Base-by-base conservation (phyloP, 768 basidiomycete genomes). In the Naganishia vishniacii region DNA sequence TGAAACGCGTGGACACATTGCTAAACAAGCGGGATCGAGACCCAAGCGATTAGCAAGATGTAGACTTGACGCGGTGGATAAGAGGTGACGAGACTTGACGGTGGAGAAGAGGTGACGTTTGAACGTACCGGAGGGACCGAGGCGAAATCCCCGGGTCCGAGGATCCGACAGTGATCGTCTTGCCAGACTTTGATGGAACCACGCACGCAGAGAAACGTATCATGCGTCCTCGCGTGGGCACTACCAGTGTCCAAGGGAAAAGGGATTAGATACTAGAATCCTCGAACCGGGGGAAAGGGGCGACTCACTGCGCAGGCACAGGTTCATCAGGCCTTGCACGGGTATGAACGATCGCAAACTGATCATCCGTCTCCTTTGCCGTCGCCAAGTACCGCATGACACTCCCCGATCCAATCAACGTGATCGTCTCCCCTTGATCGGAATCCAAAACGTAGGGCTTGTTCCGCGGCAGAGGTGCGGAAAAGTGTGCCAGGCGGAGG, bases 261-360 rank as follows among this genome's bases (percentile, higher is more conserved):
- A n/a, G n/a, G n/a, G n/a, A n/a, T n/a, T n/a, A n/a, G n/a, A n/a
- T n/a, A n/a, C n/a, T n/a, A n/a, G n/a, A n/a, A n/a, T n/a, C n/a
- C n/a, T n/a, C n/a, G n/a, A n/a, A n/a, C n/a, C n/a, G n/a, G n/a
- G n/a, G n/a, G n/a, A n/a, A n/a, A n/a, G n/a, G n/a, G n/a, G n/a
- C 16, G 12, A 66, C 65, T 49, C 45, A 66, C 65, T 66, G 65
- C 47, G 65, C 59, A 25, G 59, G 53, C 5, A 66, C 65, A 1
- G 47, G 49, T 42, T 61, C 65, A 40, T 66, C 65, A 13, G 40
- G 40, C 46, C 65, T 25, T 8, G 59, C 65, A 26, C 65, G 16
- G 18, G 65, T 61, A 32, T 66, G 65, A 5, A 61, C 41, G 41
- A 66, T 25, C 25, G 59, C 65, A 44, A 61, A 66, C 40, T 47